Evolutionary conservation across 108 stramenopile species (phyloP).

Genomic region (Aurantiochytrium sp.): DNA sequence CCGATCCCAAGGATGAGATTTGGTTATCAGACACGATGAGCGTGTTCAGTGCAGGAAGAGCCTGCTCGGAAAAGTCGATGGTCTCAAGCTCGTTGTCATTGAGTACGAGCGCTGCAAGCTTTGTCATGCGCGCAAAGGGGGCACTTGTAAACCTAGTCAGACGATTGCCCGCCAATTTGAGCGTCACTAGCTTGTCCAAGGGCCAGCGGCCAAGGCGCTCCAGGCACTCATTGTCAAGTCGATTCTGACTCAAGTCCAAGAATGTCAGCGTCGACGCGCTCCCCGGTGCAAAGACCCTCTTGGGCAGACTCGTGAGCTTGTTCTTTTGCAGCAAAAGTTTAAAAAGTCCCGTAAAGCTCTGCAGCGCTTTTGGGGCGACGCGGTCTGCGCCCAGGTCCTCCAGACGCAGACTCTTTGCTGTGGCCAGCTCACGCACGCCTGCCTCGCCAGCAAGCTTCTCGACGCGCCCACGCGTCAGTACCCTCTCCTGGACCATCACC

Average conservation of each 20-base stretch:
- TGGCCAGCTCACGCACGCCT: background rate
- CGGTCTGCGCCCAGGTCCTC: background rate
- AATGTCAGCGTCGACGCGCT: background rate
- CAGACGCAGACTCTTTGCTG: background rate
- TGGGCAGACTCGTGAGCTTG: background rate
- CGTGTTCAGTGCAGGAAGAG: background rate
- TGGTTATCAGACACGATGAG: background rate
- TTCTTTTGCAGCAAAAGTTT: background rate
- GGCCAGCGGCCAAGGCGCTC: background rate
- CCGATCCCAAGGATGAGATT: background rate
- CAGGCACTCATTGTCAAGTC: background rate
- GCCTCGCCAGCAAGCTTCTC: background rate
- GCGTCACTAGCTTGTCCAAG: background rate
- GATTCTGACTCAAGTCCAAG: background rate
- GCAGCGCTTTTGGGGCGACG: background rate
- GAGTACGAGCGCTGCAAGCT: background rate
- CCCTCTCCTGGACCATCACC: background rate
- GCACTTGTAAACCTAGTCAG: background rate
- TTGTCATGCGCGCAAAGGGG: background rate
- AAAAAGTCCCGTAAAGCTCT: background rate
- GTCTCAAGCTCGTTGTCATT: background rate
- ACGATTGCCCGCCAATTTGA: background rate
- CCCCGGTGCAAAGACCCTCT: background rate
- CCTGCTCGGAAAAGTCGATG: background rate
- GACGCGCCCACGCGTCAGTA: background rate